Conservation (phyloP, 768 basidiomycete species). For the Gelatoporia subvermispora region DNA sequence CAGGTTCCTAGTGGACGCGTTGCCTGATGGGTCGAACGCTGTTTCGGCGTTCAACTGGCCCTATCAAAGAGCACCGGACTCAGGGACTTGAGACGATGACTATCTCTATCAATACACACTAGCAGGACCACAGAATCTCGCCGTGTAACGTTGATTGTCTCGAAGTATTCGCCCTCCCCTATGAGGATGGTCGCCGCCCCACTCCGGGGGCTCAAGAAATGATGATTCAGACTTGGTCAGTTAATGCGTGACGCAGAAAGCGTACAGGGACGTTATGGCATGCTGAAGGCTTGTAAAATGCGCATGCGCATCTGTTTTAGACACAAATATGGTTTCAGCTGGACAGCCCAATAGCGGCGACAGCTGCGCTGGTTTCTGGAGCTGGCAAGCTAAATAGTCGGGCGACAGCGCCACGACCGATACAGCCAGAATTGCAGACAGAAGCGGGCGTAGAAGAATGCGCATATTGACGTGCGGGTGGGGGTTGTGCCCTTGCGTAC, state of each 20-base stretch:
- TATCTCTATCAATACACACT: too few species aligned
- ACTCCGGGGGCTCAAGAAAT: neutral
- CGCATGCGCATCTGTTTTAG: conserved; percentile 39
- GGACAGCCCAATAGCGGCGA: too few species aligned
- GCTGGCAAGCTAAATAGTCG: too few species aligned
- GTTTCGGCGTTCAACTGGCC: conserved; percentile 42
- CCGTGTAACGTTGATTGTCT: conserved; percentile 55
- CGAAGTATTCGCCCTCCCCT: conserved; percentile 54
- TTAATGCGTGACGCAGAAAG: neutral
- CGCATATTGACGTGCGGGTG: too few species aligned
- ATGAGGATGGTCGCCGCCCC: conserved; percentile 46
- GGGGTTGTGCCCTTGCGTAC: too few species aligned
- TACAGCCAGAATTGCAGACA: too few species aligned
- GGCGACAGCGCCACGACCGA: too few species aligned
- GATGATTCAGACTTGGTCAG: neutral
- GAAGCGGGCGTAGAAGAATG: too few species aligned
- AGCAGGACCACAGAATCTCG: conserved; percentile 53
- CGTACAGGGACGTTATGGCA: conserved; percentile 53
- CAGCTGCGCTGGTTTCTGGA: too few species aligned
- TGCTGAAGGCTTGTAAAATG: conserved; percentile 47
- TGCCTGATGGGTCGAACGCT: conserved; percentile 35
- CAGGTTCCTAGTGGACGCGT: conserved; percentile 41
- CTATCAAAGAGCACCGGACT: too few species aligned
- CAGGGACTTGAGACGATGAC: too few species aligned
- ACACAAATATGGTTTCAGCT: conserved; percentile 43